phyloP scores from a whole-genome alignment of 2,329 filamentous ascomycete species.

The Cercospora zeae-maydis region DNA sequence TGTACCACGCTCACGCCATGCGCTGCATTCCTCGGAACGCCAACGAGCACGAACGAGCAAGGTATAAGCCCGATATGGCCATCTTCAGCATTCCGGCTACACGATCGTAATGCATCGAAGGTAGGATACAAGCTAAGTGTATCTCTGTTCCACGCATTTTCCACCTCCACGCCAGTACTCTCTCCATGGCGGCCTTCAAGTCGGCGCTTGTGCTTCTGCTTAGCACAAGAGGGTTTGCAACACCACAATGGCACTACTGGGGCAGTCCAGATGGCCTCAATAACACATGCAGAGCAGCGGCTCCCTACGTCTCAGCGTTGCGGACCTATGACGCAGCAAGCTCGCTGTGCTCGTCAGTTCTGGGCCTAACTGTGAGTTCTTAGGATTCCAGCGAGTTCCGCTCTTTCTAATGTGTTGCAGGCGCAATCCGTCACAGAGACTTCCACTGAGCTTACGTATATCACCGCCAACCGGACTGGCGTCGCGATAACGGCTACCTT shows the following conservation, averaged over 20 bases:
- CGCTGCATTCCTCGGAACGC: slow-evolving; percentile 10
- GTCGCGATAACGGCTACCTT: background rate
- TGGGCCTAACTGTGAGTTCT: background rate
- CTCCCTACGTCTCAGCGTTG: slow-evolving; percentile 8
- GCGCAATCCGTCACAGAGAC: slow-evolving; percentile 1
- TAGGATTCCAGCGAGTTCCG: background rate
- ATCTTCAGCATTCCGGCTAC: slow-evolving; percentile 6
- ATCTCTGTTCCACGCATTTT: background rate
- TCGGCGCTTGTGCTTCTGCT: background rate
- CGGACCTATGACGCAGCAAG: slow-evolving; percentile 7
- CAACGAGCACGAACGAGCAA: background rate
- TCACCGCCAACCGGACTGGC: background rate
- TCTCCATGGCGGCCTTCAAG: background rate
- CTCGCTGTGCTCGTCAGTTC: slow-evolving; percentile 6
- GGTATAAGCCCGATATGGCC: slow-evolving; percentile 2
- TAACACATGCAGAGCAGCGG: slow-evolving; percentile 6
- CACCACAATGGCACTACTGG: slow-evolving; percentile 2
- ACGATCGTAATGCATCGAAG: background rate
- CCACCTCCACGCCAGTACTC: background rate
- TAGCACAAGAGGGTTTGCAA: background rate
- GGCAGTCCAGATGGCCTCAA: background rate
- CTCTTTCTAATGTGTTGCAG: background rate
- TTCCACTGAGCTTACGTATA: background rate
- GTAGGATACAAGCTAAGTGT: background rate
- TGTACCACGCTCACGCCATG: slow-evolving; percentile 3